Conservation (phyloP, 352 stramenopile genomes). For the Phytophthora tentaculata region DNA sequence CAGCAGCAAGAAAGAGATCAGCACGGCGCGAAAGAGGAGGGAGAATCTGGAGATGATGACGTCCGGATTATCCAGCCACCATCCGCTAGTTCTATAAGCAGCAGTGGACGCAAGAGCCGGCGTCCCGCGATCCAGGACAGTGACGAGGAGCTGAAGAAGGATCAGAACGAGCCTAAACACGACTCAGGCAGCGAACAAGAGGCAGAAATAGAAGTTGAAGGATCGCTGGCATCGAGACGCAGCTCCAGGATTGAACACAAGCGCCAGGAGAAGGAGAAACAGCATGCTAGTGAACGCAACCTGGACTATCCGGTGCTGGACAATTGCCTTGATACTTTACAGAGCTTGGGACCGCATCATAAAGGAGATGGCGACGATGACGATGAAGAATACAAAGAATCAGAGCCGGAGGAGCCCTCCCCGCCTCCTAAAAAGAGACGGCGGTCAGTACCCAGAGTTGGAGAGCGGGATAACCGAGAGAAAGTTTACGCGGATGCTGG, state of each 20-base stretch:
- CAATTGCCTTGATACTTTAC: constrained; percentile 66
- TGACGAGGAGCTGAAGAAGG: constrained; percentile 55
- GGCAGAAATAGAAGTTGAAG: constrained; percentile 1
- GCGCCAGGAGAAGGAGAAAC: constrained; percentile 53
- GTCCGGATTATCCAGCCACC: constrained; percentile 59
- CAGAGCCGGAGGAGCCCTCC: constrained; percentile 31
- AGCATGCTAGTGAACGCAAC: constrained; percentile 47
- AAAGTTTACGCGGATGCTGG: constrained; percentile 55
- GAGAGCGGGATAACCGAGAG: constrained; percentile 38
- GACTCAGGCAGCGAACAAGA: constrained; percentile 6
- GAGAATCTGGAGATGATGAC: constrained; percentile 62
- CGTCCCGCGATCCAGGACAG: constrained; percentile 59
- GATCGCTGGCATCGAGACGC: constrained; percentile 48
- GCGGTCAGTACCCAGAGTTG: constrained; percentile 21
- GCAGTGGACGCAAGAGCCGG: constrained; percentile 32
- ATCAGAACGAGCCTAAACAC: constrained; percentile 4
- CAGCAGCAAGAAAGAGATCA: constrained; percentile 17
- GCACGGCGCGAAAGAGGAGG: constrained; percentile 9
- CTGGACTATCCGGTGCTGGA: constrained; percentile 69
- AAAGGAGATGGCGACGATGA: constrained; percentile 21
- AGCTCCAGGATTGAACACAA: constrained; percentile 71
- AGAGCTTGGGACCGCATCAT: constrained; percentile 31
- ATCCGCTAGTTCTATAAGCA: constrained; percentile 34
- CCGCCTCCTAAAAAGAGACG: constrained; percentile 27
- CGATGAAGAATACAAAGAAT: constrained; percentile 41